A percentile compares a stretch with the other conserved stretches of the same genome.
phyloP scores from a whole-genome alignment of 2,329 filamentous ascomycete species.

The Talaromyces sp. region DNA sequence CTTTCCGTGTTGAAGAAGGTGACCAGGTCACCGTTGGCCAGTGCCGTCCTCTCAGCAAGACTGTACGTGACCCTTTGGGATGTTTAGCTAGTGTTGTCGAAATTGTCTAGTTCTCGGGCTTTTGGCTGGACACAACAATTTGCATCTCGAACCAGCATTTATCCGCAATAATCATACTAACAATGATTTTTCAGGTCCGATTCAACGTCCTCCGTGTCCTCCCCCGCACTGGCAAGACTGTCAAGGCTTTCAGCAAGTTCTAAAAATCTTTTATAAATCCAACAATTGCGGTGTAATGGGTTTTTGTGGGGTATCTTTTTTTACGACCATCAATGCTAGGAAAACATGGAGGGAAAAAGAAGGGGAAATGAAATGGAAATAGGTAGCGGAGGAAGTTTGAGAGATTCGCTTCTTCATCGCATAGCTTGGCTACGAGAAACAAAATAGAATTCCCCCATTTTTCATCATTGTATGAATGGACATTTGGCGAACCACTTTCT shows the following conservation, averaged over 20 bases:
- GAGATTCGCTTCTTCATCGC: slow-evolving; percentile 7
- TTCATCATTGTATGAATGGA: slow-evolving; percentile 15
- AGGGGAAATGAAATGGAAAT: not conserved
- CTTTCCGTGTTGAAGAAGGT: slow-evolving; percentile 99
- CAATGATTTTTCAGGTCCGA: slow-evolving; percentile 64
- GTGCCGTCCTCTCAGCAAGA: slow-evolving; percentile 99
- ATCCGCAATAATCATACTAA: not conserved
- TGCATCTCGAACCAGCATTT: not conserved
- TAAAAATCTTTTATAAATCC: slow-evolving; percentile 51
- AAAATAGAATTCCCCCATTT: slow-evolving; percentile 15
- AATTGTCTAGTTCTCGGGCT: not conserved
- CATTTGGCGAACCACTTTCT: not conserved
- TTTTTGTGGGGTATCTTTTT: slow-evolving; percentile 15
- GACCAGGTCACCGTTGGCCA: slow-evolving; percentile 99
- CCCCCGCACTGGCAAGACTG: slow-evolving; percentile 91
- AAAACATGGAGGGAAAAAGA: slow-evolving; percentile 9
- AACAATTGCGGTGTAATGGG: slow-evolving; percentile 15
- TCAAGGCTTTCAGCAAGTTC: slow-evolving; percentile 99
- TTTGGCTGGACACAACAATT: not conserved
- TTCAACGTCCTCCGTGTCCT: slow-evolving; percentile 99
- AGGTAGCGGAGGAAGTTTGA: slow-evolving; percentile 1
- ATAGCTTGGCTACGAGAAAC: slow-evolving; percentile 8
- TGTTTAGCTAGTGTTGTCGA: not conserved
- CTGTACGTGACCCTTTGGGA: slow-evolving; percentile 64
- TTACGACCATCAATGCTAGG: slow-evolving; percentile 16